These are phyloP conservation scores for Coniosporium tulheliwenetii DNA, from an alignment of 2,329 filamentous ascomycete species.

Conservation along the genomic window DNA sequence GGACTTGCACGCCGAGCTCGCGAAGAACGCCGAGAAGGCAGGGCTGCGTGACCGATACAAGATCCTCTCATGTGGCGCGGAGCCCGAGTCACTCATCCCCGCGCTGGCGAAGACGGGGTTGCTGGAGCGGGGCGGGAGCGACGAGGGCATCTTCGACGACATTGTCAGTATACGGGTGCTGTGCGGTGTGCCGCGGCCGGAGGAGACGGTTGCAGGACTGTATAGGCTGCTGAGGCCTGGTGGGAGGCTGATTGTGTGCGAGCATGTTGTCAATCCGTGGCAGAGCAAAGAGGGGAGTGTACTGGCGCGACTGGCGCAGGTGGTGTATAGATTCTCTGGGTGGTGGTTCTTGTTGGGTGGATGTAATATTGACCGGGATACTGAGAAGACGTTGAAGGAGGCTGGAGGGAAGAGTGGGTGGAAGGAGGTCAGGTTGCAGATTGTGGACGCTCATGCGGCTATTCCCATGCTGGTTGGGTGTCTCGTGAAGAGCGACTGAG, in stretches of 20 bases:
- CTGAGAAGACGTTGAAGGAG: conserved; percentile 23
- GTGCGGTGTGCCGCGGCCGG: conserved; percentile 35
- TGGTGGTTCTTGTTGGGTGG: conserved; percentile 38
- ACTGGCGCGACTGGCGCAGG: conserved; percentile 29
- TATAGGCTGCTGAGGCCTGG: conserved; percentile 38
- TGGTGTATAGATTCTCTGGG: conserved; percentile 26
- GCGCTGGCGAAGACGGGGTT: conserved; percentile 27
- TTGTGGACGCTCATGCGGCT: conserved; percentile 7
- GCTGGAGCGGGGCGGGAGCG: conserved; percentile 9
- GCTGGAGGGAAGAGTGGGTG: conserved; percentile 28
- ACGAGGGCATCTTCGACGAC: conserved; percentile 34
- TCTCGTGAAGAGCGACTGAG: too few relatives aligned
- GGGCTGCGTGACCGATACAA: conserved; percentile 33
- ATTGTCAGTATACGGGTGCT: conserved; percentile 38
- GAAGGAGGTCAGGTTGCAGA: conserved; percentile 32
- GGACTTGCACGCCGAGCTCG: conserved; percentile 29
- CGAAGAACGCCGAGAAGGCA: conserved; percentile 20
- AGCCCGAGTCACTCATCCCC: conserved; percentile 28
- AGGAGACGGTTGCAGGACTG: conserved; percentile 28
- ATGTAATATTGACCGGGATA: conserved; percentile 35
- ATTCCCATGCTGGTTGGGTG: too few relatives aligned
- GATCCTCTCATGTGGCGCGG: conserved; percentile 31
- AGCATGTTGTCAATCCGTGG: conserved; percentile 40
- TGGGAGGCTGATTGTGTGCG: conserved; percentile 37
- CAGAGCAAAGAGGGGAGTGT: conserved; percentile 27